Evolutionary conservation across 352 stramenopile genomes (phyloP).

Genomic region (Globisporangium uncinulatum): DNA sequence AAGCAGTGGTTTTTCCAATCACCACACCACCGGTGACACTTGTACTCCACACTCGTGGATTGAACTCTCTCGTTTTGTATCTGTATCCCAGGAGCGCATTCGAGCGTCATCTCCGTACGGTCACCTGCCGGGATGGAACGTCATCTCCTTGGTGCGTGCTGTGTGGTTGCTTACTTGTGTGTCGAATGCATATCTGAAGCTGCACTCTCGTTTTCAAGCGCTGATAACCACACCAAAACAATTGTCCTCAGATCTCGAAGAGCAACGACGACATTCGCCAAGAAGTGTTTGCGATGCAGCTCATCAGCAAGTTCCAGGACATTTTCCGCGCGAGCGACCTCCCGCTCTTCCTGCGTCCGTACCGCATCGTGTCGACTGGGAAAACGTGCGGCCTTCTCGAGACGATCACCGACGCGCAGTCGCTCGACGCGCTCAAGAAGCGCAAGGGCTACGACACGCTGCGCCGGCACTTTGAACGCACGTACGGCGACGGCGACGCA

Average conservation of each 20-base stretch:
- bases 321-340: constrained; percentile 90
- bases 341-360: constrained; percentile 92
- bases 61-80: neutral
- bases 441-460: constrained; percentile 78
- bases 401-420: constrained; percentile 93
- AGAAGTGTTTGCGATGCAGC: constrained; percentile 94
- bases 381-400: constrained; percentile 92
- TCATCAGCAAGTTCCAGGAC: constrained; percentile 91
- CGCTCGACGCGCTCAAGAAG: constrained; percentile 94
- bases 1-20: too few species aligned
- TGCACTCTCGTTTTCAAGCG: too few species aligned
- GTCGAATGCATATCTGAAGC: too few species aligned
- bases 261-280: constrained; percentile 96
- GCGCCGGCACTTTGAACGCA: constrained; percentile 88
- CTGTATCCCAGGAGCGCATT: constrained; percentile 60
- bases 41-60: too few species aligned
- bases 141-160: constrained; percentile 79
- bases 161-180: neutral
- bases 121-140: constrained; percentile 86
- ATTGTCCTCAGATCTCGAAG: constrained; percentile 90
- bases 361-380: constrained; percentile 92
- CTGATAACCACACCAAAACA: too few species aligned
- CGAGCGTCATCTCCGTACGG: constrained; percentile 81
- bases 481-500: constrained; percentile 66
- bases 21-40: too few species aligned